These are phyloP conservation scores for Neurospora tetrasperma DNA, from an alignment of 495 filamentous ascomycete genomes.

Conservation along the genomic window DNA sequence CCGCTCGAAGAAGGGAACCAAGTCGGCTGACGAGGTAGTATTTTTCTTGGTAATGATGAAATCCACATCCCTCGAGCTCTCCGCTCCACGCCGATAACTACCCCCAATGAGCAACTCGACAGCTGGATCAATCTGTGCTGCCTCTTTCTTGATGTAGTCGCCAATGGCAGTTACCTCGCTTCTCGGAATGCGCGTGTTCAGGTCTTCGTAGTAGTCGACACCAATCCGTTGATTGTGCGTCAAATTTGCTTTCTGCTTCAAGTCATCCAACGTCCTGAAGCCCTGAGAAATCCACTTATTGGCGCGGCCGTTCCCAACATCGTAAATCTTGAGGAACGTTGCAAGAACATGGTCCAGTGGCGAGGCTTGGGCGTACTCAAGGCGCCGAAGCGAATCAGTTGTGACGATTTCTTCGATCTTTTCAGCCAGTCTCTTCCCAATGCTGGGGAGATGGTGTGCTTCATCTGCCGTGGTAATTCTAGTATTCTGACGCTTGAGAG, in stretches of 20 bases:
- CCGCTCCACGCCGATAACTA: constrained; percentile 74
- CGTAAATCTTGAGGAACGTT: constrained; percentile 69
- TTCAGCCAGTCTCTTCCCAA: constrained; percentile 66
- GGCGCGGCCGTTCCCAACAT: constrained; percentile 61
- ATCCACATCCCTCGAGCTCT: constrained; percentile 73
- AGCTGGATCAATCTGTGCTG: constrained; percentile 47
- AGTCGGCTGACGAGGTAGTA: constrained; percentile 46
- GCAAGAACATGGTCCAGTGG: constrained; percentile 52
- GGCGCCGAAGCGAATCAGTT: constrained; percentile 62
- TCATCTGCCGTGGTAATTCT: constrained; percentile 60
- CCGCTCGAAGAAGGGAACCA: constrained; percentile 52
- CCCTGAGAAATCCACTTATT: constrained; percentile 71
- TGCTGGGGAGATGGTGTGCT: constrained; percentile 56
- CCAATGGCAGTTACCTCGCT: constrained; percentile 65
- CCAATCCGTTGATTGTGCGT: constrained; percentile 67
- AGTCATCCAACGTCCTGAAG: constrained; percentile 62
- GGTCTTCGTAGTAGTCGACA: constrained; percentile 72
- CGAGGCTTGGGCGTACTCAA: constrained; percentile 59
- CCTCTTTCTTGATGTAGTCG: constrained; percentile 51
- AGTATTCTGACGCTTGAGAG: constrained; percentile 53
- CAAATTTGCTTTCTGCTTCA: constrained; percentile 54
- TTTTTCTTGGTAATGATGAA: constrained; percentile 68
- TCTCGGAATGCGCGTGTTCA: constrained; percentile 73
- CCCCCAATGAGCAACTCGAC: constrained; percentile 65
- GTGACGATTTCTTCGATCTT: constrained; percentile 87